phyloP scores from a whole-genome alignment of 1,139 yeast genomes.

The Tardiomyces blankii region DNA sequence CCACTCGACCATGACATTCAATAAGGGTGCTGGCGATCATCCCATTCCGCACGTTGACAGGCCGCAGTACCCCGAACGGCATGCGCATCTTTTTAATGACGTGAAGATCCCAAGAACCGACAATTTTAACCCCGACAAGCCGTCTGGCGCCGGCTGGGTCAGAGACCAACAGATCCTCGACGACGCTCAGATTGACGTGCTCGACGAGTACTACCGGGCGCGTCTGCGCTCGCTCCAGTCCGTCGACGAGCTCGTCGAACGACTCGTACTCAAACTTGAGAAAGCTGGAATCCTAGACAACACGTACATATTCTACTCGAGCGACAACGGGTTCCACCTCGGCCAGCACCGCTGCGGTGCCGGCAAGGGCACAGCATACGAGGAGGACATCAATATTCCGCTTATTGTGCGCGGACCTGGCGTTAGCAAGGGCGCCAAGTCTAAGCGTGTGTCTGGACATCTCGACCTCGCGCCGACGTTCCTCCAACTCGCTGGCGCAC shows the following conservation, averaged over 20 bases:
- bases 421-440: conserved; percentile 1
- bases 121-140: conserved; percentile 5
- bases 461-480: conserved; percentile 4
- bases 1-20: conserved; percentile 1
- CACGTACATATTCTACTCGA: conserved; percentile 5
- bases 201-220: conserved; percentile 5
- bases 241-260: conserved; percentile 5
- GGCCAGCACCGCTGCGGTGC: conserved; percentile 5
- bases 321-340: conserved; percentile 6
- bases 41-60: neutral
- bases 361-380: conserved; percentile 5
- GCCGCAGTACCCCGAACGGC: conserved; percentile 4
- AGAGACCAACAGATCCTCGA: neutral
- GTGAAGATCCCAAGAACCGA: conserved; percentile 4
- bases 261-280: conserved; percentile 2
- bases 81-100: conserved; percentile 4
- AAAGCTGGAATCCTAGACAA: conserved; percentile 3
- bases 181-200: neutral
- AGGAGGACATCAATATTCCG: conserved; percentile 5
- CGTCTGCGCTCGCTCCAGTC: conserved; percentile 5
- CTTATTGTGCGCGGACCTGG: conserved; percentile 6
- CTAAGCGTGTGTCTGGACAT: conserved; percentile 1
- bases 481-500: conserved; percentile 2
- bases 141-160: conserved; percentile 2
- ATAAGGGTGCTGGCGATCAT: neutral